A percentile compares a stretch with the other conserved stretches of the same genome.
Evolutionary conservation across 305 asterid genomes (phyloP).

Genomic region (Solanum hybrid): DNA sequence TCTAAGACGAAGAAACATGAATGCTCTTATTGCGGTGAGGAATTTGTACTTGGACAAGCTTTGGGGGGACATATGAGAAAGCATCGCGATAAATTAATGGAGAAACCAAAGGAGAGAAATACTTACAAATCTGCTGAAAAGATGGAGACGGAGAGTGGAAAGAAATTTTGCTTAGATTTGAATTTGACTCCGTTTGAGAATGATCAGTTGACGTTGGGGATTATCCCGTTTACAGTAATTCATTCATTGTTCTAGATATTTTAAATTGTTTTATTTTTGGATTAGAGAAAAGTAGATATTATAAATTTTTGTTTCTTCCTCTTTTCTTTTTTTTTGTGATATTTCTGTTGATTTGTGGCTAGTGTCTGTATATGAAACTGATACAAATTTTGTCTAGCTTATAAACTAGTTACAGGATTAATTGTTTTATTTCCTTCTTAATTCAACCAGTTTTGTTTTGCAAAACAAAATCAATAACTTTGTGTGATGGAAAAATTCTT

Average conservation of each 20-base stretch:
- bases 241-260: neutral
- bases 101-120: neutral
- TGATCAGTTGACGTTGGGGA: neutral
- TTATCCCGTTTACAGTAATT: neutral
- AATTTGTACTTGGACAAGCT: neutral
- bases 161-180: neutral
- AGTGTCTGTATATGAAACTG: neutral
- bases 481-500: too few relatives aligned
- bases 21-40: neutral
- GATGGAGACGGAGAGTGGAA: neutral
- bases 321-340: neutral
- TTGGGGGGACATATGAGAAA: conserved; percentile 11
- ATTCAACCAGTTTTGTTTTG: neutral
- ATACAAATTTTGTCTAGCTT: neutral
- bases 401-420: too few relatives aligned
- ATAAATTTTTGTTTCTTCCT: neutral
- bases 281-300: neutral
- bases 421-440: neutral
- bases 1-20: neutral
- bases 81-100: neutral
- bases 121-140: neutral
- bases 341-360: neutral
- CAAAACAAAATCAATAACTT: neutral
- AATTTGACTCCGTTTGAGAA: neutral
- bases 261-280: neutral